Conservation (phyloP, 2,329 filamentous ascomycete genomes). For the Stachybotrys echinatus region DNA sequence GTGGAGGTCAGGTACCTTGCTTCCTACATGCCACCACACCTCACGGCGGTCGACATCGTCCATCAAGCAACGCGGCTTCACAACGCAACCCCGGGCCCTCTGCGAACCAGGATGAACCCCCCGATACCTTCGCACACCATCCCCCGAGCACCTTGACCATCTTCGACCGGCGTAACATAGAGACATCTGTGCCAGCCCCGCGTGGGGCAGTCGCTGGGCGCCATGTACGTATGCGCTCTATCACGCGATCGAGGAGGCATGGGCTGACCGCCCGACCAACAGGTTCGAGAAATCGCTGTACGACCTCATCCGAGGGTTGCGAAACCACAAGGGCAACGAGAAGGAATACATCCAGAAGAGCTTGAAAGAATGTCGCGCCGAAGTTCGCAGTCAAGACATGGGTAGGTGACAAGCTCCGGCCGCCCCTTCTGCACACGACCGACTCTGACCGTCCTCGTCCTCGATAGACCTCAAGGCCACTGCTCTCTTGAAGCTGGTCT, state of each 20-base stretch:
- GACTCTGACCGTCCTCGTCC: background rate
- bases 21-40: too few species aligned
- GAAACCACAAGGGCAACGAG: slow-evolving; percentile 93
- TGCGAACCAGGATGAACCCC: background rate
- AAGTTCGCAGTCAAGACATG: slow-evolving; percentile 92
- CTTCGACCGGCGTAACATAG: background rate
- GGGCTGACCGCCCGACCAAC: slow-evolving; percentile 20
- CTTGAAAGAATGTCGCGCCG: slow-evolving; percentile 89
- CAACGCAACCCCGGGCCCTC: background rate
- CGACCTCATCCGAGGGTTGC: slow-evolving; percentile 93
- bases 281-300: slow-evolving; percentile 99
- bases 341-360: slow-evolving; percentile 91
- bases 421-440: background rate
- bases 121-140: background rate
- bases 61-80: background rate
- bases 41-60: too few species aligned
- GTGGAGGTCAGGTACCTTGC: too few species aligned
- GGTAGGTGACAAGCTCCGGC: slow-evolving; percentile 45
- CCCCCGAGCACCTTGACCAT: background rate
- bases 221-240: slow-evolving; percentile 21
- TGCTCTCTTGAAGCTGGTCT: slow-evolving; percentile 89
- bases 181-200: slow-evolving; percentile 7
- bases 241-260: slow-evolving; percentile 39
- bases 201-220: slow-evolving; percentile 10
- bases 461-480: slow-evolving; percentile 84